phyloP scores from a whole-genome alignment of 257 asterid genomes.

The Fraxinus quadrangulata region DNA sequence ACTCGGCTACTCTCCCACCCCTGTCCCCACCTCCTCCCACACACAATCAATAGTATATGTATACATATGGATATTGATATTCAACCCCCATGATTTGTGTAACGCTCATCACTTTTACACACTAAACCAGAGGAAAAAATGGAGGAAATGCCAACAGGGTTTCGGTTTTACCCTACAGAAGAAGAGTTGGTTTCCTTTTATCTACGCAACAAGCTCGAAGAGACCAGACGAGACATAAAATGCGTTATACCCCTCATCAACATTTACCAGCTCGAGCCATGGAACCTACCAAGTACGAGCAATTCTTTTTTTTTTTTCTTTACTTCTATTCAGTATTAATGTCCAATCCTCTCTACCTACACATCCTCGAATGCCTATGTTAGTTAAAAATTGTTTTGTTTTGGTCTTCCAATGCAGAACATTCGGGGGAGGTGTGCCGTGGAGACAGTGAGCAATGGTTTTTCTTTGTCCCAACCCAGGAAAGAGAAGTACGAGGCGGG shows the following conservation, averaged over 20 bases:
- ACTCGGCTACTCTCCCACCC: constrained; percentile 43
- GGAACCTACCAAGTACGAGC: constrained; percentile 64
- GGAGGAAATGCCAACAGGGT: constrained; percentile 55
- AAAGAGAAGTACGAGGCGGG: constrained; percentile 72
- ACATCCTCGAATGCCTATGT: not conserved
- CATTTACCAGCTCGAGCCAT: constrained; percentile 64
- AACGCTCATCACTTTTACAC: not conserved
- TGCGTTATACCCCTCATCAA: constrained; percentile 61
- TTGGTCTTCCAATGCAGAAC: constrained; percentile 32
- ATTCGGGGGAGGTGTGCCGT: constrained; percentile 61
- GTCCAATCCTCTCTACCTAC: not conserved
- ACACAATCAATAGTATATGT: not conserved
- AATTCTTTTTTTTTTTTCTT: not conserved
- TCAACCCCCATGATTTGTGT: not conserved
- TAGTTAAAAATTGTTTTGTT: too few species aligned
- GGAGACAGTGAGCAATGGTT: constrained; percentile 85
- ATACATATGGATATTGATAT: not conserved
- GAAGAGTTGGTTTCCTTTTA: constrained; percentile 76
- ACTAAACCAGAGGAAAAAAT: constrained; percentile 8
- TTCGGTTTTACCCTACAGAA: constrained; percentile 82
- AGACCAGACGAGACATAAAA: constrained; percentile 24
- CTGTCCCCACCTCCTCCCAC: not conserved
- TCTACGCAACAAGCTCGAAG: constrained; percentile 54
- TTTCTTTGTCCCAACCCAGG: constrained; percentile 66
- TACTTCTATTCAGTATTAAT: not conserved